Evolutionary conservation across 257 asterid genomes (phyloP).

Genomic region (Ilex aquifolium): DNA sequence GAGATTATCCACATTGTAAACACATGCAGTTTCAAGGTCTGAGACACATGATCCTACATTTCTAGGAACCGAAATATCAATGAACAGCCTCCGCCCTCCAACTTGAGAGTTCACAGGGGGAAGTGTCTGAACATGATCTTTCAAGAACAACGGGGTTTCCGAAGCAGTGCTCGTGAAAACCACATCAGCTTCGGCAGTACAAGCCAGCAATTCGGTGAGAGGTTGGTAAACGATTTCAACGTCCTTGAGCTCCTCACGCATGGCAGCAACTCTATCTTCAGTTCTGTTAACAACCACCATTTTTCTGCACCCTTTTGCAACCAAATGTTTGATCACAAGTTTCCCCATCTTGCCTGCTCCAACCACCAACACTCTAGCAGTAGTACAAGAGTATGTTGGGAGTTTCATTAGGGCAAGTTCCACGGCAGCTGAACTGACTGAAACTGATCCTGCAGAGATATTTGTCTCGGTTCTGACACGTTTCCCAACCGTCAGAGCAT

Average conservation of each 20-base stretch:
- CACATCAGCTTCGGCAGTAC: constrained; percentile 74
- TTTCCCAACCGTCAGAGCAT: constrained; percentile 80
- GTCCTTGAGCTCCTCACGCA: constrained; percentile 53
- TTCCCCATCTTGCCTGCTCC: constrained; percentile 99
- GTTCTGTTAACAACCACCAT: constrained; percentile 80
- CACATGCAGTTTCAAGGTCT: constrained; percentile 44
- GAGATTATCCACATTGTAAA: constrained; percentile 85
- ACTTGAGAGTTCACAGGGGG: constrained; percentile 38
- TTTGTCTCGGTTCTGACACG: constrained; percentile 84
- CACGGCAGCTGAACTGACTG: constrained; percentile 96
- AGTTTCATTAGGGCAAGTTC: constrained; percentile 85
- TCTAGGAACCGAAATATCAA: constrained; percentile 87
- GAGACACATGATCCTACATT: constrained; percentile 71
- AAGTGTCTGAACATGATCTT: constrained; percentile 58
- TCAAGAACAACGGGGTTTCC: constrained; percentile 48
- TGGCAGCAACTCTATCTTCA: constrained; percentile 62
- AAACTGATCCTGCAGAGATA: constrained; percentile 80
- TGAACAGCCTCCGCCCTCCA: constrained; percentile 54
- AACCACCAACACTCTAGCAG: constrained; percentile 56
- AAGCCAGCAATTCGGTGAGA: constrained; percentile 47
- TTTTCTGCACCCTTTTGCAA: constrained; percentile 68
- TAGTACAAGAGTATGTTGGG: constrained; percentile 46
- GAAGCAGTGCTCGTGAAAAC: constrained; percentile 85
- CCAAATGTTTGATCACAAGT: constrained; percentile 82
- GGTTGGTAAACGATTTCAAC: constrained; percentile 57